Evolutionary conservation across 148 eudicot genomes (phyloP).

Genomic region (Fagopyrum homotropicum): DNA sequence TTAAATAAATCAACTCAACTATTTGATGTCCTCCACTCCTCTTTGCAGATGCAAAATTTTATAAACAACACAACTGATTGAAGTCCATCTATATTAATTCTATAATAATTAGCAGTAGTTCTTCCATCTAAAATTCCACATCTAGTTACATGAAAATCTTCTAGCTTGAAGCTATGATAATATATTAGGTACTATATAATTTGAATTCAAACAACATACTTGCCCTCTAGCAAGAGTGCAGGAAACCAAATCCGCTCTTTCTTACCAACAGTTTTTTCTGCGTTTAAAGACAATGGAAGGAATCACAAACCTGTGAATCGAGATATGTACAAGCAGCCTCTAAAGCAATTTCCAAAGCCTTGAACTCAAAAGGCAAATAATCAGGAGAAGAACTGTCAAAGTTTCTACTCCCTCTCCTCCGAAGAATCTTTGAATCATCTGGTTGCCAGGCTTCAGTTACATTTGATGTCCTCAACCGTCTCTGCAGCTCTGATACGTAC

Average conservation of each 20-base stretch:
- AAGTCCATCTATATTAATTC: neutral
- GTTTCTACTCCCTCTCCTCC: conserved; percentile 44
- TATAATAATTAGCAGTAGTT: neutral
- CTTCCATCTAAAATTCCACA: neutral
- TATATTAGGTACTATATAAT: neutral
- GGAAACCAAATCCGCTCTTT: neutral
- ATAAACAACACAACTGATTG: neutral
- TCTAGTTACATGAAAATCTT: neutral
- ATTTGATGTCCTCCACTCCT: neutral
- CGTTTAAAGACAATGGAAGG: neutral
- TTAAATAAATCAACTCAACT: too few relatives aligned
- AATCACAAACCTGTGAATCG: conserved; percentile 13
- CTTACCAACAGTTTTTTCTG: neutral
- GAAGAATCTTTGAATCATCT: conserved; percentile 37
- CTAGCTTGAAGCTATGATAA: neutral
- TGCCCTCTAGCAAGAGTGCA: neutral
- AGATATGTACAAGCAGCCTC: conserved; percentile 14
- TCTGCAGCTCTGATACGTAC: conserved; percentile 84
- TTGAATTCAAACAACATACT: neutral
- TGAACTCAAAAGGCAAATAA: conserved; percentile 18
- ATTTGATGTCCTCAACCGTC: conserved; percentile 50
- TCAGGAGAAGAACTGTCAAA: conserved; percentile 7
- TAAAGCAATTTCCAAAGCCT: conserved; percentile 14
- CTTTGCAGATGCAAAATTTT: neutral
- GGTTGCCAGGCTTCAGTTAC: conserved; percentile 69